Base-by-base conservation (phyloP, 441 rosid species). In the Sinapis alba region DNA sequence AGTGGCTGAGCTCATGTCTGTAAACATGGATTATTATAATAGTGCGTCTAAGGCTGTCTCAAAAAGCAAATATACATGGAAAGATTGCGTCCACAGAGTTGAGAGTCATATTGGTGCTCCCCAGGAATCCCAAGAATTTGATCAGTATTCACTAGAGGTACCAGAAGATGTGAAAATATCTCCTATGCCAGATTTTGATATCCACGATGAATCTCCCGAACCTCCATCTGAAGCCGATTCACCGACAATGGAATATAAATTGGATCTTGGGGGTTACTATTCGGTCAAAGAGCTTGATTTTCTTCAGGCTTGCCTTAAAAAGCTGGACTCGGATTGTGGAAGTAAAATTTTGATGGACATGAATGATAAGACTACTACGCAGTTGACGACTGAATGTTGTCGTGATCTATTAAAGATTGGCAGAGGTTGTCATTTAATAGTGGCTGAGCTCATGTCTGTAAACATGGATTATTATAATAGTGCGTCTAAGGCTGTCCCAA, bases 131-230 rank as follows among this genome's bases (percentile, higher is more conserved):
- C 50, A 43, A 23, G 73, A 75, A 32, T 47, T 47, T n/a, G 62
- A 68, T 68, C 16, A 0, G 23, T 65, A 50, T 50, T 68, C 73
- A 65, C 3, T 43, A 38, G 30, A 72, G 16, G 0, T 72, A 4
- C 76, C 69, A 56, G 32, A 65, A 65, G 73, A 75, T 59, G 68
- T 45, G 41, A 12, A 4, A 16, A 67, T 61, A 13, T 60, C 78
- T 45, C 78, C 78, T 19, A 19, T 7, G 32, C 11, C 73, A 1
- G 38, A 45, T 30, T 50, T 45, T 1, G 78, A 67, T 10, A 20
- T 74, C 5, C 28, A 20, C 16, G 68, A 67, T 67, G 0, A n/a
- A n/a, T n/a, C 54, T 7, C 73, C 67, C 3, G 73, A 45, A 28
- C 3, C 53, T 45, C 73, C 72, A 10, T 8, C 11, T 13, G 66